These are phyloP conservation scores for Petrea volubilis DNA, from an alignment of 257 asterid species.

Conservation along the genomic window DNA sequence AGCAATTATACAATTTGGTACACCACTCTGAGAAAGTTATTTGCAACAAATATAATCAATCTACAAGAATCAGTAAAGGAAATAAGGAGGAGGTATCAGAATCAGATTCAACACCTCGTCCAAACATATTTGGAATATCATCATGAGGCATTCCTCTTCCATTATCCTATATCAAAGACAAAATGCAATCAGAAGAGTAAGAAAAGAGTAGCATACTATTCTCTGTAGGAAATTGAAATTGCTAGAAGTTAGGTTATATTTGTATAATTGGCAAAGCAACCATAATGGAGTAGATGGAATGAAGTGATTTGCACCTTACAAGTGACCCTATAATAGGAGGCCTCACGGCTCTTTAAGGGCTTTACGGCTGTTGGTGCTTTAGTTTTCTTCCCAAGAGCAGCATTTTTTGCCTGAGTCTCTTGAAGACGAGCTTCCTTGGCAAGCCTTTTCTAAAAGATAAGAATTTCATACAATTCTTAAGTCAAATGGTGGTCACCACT, in stretches of 20 bases:
- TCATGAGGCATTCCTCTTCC: slow-evolving; percentile 98
- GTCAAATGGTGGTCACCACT: slow-evolving; percentile 13
- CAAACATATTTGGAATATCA: slow-evolving; percentile 96
- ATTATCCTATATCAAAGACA: slow-evolving; percentile 64
- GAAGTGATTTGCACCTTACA: slow-evolving; percentile 61
- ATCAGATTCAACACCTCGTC: slow-evolving; percentile 64
- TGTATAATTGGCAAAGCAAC: background rate
- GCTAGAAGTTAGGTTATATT: background rate
- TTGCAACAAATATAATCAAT: background rate
- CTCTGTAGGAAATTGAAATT: slow-evolving; percentile 5
- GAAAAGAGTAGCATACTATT: slow-evolving; percentile 6
- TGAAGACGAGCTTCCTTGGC: slow-evolving; percentile 90
- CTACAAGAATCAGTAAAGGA: background rate
- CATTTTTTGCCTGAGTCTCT: slow-evolving; percentile 79
- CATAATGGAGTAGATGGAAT: slow-evolving; percentile 2
- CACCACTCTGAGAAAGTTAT: background rate
- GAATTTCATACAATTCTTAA: slow-evolving; percentile 13
- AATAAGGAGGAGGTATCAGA: slow-evolving; percentile 1
- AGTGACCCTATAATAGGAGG: slow-evolving; percentile 72
- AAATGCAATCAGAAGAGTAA: slow-evolving; percentile 19
- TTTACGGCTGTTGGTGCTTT: slow-evolving; percentile 50
- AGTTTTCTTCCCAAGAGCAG: slow-evolving; percentile 74
- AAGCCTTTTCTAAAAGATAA: slow-evolving; percentile 67
- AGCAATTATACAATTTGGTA: background rate
- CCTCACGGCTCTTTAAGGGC: slow-evolving; percentile 74